phyloP scores from a whole-genome alignment of 768 basidiomycete genomes.

The Tylopilus balloui region DNA sequence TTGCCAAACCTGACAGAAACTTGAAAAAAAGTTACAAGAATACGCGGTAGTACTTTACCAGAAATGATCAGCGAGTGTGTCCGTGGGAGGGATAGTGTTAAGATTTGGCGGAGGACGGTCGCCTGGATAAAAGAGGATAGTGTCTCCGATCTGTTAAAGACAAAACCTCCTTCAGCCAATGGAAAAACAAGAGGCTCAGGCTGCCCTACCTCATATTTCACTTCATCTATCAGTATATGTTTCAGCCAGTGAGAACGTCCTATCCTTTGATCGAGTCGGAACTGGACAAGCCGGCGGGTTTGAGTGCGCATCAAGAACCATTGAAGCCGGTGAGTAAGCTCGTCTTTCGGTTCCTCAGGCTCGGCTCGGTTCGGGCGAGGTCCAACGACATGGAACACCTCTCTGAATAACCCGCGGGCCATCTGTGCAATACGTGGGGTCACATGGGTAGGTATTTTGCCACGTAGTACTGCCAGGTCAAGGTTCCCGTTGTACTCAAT shows the following conservation, averaged over 20 bases:
- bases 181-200: background rate
- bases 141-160: constrained; percentile 55
- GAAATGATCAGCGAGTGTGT: constrained; percentile 53
- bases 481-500: constrained; percentile 35
- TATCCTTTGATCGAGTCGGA: constrained; percentile 33
- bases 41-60: constrained; percentile 41
- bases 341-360: constrained; percentile 5
- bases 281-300: constrained; percentile 13
- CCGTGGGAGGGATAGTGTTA: constrained; percentile 34
- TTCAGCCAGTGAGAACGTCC: constrained; percentile 34
- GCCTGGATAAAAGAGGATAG: constrained; percentile 48
- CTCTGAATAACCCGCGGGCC: constrained; percentile 49
- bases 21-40: background rate
- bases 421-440: constrained; percentile 55
- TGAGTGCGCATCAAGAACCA: constrained; percentile 20
- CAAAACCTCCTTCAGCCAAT: background rate
- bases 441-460: constrained; percentile 55
- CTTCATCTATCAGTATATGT: constrained; percentile 40
- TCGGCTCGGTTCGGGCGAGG: constrained; percentile 27
- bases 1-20: constrained; percentile 55
- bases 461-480: constrained; percentile 56
- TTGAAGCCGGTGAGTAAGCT: constrained; percentile 17
- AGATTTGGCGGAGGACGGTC: constrained; percentile 33
- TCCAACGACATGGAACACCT: constrained; percentile 52
- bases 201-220: constrained; percentile 40